Conservation (phyloP, 1,284 basidiomycete genomes). For the Pseudomicrostroma phylloplanum region DNA sequence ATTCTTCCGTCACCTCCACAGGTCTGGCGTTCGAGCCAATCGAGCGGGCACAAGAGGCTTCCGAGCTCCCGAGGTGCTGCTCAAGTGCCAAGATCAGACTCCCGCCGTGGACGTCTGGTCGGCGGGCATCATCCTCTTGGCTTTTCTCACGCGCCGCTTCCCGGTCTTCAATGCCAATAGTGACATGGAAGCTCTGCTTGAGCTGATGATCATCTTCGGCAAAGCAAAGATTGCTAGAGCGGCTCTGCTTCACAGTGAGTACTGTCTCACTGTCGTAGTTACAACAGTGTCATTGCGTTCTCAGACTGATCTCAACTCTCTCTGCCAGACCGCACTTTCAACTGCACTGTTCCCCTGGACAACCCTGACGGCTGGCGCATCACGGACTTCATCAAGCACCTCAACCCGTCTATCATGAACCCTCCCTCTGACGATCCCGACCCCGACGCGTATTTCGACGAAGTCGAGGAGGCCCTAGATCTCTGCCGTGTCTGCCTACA, state of each 20-base stretch:
- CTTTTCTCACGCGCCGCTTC: constrained; percentile 86
- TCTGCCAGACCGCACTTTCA: constrained; percentile 30
- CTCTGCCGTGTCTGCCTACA: constrained; percentile 39
- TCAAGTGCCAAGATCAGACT: constrained; percentile 90
- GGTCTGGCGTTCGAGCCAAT: constrained; percentile 82
- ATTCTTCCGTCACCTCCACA: constrained; percentile 4
- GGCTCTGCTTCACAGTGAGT: constrained; percentile 69
- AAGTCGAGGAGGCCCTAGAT: constrained; percentile 41
- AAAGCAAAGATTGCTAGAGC: constrained; percentile 73
- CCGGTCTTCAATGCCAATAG: constrained; percentile 91
- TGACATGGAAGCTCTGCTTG: constrained; percentile 90
- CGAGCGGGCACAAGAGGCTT: constrained; percentile 94
- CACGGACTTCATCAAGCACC: constrained; percentile 34
- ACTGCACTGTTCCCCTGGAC: constrained; percentile 37
- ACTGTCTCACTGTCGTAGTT: constrained; percentile 33
- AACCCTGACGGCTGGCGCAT: constrained; percentile 23
- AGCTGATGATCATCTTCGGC: constrained; percentile 84
- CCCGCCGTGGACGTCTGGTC: constrained; percentile 95
- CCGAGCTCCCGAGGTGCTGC: constrained; percentile 87
- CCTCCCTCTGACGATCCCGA: constrained; percentile 30
- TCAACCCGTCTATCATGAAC: constrained; percentile 39
- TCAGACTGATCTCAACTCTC: background rate
- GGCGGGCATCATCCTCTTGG: constrained; percentile 82
- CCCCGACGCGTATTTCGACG: constrained; percentile 27
- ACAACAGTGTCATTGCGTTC: background rate